Evolutionary conservation across 2,329 filamentous ascomycete genomes (phyloP), one percentile per base, ranked within the genome.

Genomic region (Rugonectria rugulosa): DNA sequence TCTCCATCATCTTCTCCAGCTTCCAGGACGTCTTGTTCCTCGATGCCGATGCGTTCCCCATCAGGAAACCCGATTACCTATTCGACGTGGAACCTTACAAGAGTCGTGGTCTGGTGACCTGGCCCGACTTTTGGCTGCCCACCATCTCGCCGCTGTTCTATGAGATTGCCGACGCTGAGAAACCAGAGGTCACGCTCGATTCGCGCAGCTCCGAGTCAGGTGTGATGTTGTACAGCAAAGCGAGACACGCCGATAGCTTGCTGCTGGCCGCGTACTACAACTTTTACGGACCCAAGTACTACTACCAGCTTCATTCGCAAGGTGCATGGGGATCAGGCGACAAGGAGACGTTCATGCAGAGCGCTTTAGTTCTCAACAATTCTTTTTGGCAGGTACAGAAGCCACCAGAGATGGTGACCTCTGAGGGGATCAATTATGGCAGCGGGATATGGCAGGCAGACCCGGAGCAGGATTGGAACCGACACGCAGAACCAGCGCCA

Each of bases 371-470:
- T 0, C 42, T 67, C 1, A 61, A 60, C 0, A 64, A 66, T 4
- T 56, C 64, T 2, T 61, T 44, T 8, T 67, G 63, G 54, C 62
- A 62, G 20, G 64, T 67, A 1, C 59, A 44, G 17, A 53, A 49
- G 14, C 44, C 51, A 1, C 50, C 64, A 1, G 2, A 50, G 20
- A 12, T 62, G n/a, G 48, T 67, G 1, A 59, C 60, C 1, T 23
- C 29, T 1, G 48, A 56, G 1, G 19, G 45, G 2, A 59, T 67
- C 21, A 62, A 67, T 23, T 67, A 61, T 15, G 64, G 64, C 0
- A 67, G 64, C 19, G 64, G 64, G 0, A 67, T 67, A 14, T 67
- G 64, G 64, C 64, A 67, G 23, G 64, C 64, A 2, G 64, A 67
- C 32, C 64, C 64, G 2, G 60, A 67, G 7, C 45, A 59, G 9